phyloP scores from a whole-genome alignment of 2,329 filamentous ascomycete species.

The Ascochyta fabae region DNA sequence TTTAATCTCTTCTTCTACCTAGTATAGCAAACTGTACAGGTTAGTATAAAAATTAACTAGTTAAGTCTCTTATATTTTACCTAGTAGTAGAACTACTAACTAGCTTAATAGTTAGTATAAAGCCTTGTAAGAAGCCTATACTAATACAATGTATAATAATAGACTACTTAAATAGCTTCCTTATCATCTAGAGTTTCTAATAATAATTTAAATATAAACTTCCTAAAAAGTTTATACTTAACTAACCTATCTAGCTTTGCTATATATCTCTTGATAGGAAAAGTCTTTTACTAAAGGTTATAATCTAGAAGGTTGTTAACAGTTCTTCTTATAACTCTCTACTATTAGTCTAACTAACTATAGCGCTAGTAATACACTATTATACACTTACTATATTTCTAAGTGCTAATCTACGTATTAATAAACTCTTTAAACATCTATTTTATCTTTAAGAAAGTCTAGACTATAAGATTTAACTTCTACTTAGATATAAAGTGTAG shows the following conservation, averaged over 20 bases:
- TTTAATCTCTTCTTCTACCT: background rate
- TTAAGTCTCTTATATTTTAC: background rate
- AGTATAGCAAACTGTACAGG: background rate
- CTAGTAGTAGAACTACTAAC: background rate
- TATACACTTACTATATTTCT: background rate
- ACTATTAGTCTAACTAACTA: background rate
- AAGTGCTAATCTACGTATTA: background rate
- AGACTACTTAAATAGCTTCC: background rate
- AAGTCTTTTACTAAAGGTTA: background rate
- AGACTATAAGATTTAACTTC: background rate
- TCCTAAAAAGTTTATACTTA: background rate
- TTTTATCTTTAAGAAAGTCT: background rate
- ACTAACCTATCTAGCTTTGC: background rate
- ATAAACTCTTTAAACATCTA: background rate
- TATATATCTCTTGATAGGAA: no score
- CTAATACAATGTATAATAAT: background rate
- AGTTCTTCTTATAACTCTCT: background rate
- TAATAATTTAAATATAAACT: background rate
- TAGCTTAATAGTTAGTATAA: background rate
- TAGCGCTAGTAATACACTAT: background rate
- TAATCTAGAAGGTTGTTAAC: background rate
- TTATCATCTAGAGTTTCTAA: background rate
- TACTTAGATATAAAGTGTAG: background rate
- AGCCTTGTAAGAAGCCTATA: background rate
- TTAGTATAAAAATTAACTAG: background rate